Conservation (phyloP, 257 asterid genomes). For the Marsdenia floribunda region DNA sequence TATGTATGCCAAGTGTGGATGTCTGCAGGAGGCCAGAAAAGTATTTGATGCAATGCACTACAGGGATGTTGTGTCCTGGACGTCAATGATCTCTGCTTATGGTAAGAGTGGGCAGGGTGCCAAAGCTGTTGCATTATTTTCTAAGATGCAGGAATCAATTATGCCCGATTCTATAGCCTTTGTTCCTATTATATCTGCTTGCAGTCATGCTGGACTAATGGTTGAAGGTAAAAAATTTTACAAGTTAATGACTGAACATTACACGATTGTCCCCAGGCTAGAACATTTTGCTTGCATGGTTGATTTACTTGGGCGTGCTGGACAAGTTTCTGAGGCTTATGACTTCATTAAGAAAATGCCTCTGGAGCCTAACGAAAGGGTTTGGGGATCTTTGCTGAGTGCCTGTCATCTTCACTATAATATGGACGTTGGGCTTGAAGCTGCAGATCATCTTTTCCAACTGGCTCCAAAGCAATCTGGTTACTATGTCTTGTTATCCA, state of each 20-base stretch:
- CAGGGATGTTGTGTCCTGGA: conserved; percentile 86
- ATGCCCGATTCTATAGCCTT: conserved; percentile 80
- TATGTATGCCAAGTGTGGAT: conserved; percentile 93
- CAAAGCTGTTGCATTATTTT: conserved; percentile 54
- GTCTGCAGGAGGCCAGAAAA: conserved; percentile 68
- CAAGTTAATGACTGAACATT: conserved; percentile 52
- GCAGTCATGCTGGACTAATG: conserved; percentile 82
- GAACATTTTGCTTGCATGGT: conserved; percentile 90
- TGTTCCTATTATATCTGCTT: conserved; percentile 83
- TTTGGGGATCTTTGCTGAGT: conserved; percentile 82
- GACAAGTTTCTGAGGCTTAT: conserved; percentile 64
- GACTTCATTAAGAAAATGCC: conserved; percentile 51
- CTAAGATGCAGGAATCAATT: conserved; percentile 47
- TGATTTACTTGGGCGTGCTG: conserved; percentile 82
- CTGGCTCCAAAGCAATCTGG: conserved; percentile 76
- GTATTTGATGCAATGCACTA: conserved; percentile 60
- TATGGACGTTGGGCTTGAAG: conserved; percentile 64
- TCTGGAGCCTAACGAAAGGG: conserved; percentile 58
- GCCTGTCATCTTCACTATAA: conserved; percentile 75
- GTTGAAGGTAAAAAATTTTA: conserved; percentile 53
- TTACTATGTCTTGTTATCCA: conserved; percentile 71
- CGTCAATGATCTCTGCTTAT: conserved; percentile 78
- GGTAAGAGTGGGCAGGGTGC: conserved; percentile 82
- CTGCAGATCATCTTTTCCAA: conserved; percentile 74
- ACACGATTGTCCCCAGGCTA: conserved; percentile 54